Conservation (phyloP, 305 asterid species). For the Fraxinus velutina region DNA sequence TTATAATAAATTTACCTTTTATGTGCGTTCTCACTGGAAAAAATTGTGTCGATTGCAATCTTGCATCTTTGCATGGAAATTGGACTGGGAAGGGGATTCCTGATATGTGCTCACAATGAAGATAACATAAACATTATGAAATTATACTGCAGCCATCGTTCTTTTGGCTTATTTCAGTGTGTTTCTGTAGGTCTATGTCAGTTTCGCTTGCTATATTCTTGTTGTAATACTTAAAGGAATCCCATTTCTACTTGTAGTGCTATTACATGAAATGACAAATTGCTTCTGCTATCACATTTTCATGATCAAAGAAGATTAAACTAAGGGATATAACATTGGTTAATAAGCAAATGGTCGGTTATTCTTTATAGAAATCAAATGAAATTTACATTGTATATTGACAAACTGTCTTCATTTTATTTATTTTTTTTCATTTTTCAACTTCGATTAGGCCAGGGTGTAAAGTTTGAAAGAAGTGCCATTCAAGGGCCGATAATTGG, state of each 20-base stretch:
- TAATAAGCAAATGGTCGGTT: not conserved
- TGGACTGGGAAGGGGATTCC: not conserved
- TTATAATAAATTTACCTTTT: not conserved
- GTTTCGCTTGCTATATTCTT: not conserved
- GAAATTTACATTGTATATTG: not conserved
- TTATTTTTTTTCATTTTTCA: not conserved
- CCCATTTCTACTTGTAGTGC: not conserved
- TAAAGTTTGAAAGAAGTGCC: constrained; percentile 74
- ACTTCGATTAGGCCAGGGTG: constrained; percentile 63
- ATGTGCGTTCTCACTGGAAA: not conserved
- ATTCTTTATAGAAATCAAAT: not conserved
- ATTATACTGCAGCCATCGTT: not conserved
- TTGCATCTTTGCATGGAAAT: not conserved
- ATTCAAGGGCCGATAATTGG: constrained; percentile 83
- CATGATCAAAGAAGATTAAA: not conserved
- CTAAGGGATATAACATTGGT: constrained; percentile 4
- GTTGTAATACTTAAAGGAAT: not conserved
- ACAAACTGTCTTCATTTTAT: constrained; percentile 6
- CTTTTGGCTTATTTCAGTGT: constrained; percentile 1
- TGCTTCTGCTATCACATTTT: not conserved
- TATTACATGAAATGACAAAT: not conserved
- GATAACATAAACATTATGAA: not conserved
- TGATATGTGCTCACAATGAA: not conserved
- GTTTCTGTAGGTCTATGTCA: not conserved
- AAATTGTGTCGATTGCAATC: not conserved